Conservation (phyloP, 306 rosid species). For the Delonix regia region DNA sequence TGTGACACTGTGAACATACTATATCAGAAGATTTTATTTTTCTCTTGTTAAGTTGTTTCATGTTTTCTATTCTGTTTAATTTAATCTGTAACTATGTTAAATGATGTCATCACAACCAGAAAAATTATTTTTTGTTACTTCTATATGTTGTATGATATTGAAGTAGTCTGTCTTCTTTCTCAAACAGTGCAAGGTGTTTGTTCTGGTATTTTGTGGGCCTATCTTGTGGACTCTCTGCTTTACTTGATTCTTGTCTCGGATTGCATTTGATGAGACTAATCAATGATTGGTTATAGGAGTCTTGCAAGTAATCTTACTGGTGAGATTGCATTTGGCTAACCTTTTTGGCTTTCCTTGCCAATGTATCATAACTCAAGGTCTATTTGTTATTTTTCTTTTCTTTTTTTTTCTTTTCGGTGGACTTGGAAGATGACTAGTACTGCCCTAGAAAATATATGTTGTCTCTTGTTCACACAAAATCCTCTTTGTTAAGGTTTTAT, state of each 20-base stretch:
- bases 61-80: background rate
- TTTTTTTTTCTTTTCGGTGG: background rate
- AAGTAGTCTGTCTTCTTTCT: too few relatives aligned
- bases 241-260: constrained; percentile 14
- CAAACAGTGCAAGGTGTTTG: background rate
- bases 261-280: background rate
- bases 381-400: background rate
- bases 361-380: constrained; percentile 15
- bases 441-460: constrained; percentile 6
- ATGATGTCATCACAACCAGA: constrained; percentile 11
- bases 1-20: background rate
- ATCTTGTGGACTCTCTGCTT: background rate
- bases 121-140: constrained; percentile 5
- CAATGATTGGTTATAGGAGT: background rate
- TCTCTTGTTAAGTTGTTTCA: constrained; percentile 19
- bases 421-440: background rate
- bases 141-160: background rate
- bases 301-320: constrained; percentile 13
- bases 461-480: constrained; percentile 2
- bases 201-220: constrained; percentile 14
- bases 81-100: constrained; percentile 4
- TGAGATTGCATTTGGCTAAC: background rate
- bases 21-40: constrained; percentile 28
- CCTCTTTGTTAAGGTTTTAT: constrained; percentile 5
- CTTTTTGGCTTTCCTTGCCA: background rate